These are phyloP conservation scores for Fusarium sp. DNA, from an alignment of 2,329 filamentous ascomycete genomes.

Conservation along the genomic window DNA sequence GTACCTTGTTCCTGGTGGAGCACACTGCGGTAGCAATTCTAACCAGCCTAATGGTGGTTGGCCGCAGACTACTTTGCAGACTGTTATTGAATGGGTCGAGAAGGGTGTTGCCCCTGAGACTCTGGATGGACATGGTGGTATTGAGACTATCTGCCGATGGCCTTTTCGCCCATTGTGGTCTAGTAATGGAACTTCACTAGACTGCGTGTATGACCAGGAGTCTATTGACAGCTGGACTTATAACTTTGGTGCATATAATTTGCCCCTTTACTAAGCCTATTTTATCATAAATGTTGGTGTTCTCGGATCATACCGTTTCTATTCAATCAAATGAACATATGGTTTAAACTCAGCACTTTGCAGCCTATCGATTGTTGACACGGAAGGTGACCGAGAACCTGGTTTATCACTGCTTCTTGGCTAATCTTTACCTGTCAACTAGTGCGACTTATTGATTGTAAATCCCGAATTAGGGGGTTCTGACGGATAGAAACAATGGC, in stretches of 20 bases:
- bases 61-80: slow-evolving; percentile 72
- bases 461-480: too few species aligned
- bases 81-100: slow-evolving; percentile 74
- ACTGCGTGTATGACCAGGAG: slow-evolving; percentile 29
- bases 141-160: slow-evolving; percentile 54
- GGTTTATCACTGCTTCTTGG: too few species aligned
- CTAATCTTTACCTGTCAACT: too few species aligned
- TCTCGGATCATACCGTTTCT: not conserved
- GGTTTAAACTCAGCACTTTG: too few species aligned
- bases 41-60: slow-evolving; percentile 57
- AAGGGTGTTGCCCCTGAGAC: slow-evolving; percentile 57
- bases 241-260: slow-evolving; percentile 26
- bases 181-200: not conserved
- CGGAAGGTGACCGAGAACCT: too few species aligned
- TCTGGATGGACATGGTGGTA: slow-evolving; percentile 45
- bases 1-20: slow-evolving; percentile 65
- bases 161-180: slow-evolving; percentile 44
- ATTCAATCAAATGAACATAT: too few species aligned
- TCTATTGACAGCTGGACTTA: slow-evolving; percentile 33
- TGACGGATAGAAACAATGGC: too few species aligned
- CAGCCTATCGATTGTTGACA: too few species aligned
- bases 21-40: slow-evolving; percentile 60
- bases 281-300: not conserved
- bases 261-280: slow-evolving; percentile 5
- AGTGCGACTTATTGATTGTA: too few species aligned